These are phyloP conservation scores for Xerophyta viscosa DNA, from an alignment of 106 monocot species.

Conservation along the genomic window DNA sequence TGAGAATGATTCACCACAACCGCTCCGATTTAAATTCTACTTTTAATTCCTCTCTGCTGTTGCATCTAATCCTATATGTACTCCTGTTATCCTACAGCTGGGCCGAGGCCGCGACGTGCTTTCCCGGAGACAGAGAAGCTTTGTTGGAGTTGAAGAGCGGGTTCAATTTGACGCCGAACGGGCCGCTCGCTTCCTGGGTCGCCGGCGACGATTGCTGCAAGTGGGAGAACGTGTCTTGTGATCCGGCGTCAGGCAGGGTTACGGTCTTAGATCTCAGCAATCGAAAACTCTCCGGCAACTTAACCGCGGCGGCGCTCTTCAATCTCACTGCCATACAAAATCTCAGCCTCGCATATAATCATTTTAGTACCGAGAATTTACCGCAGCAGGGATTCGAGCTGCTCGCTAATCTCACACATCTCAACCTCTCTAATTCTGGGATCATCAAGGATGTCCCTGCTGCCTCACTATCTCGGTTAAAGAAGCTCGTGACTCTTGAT, in stretches of 20 bases:
- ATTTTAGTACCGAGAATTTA: not conserved
- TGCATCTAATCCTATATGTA: too few species aligned
- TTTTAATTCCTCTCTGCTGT: too few species aligned
- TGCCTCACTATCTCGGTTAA: conserved; percentile 1
- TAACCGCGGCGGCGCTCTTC: not conserved
- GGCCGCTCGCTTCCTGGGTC: not conserved
- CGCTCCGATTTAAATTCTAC: too few species aligned
- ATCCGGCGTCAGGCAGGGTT: not conserved
- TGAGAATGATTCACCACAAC: too few species aligned
- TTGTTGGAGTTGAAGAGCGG: not conserved
- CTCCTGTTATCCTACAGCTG: too few species aligned
- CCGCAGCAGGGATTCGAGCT: not conserved
- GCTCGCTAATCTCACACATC: conserved; percentile 1
- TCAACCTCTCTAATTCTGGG: conserved; percentile 4
- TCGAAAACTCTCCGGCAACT: not conserved
- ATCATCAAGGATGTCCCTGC: not conserved
- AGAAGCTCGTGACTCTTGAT: conserved; percentile 3
- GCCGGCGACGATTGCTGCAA: not conserved
- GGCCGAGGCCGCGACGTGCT: too few species aligned
- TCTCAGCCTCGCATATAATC: not conserved
- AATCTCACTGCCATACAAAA: not conserved
- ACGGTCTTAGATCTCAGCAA: not conserved
- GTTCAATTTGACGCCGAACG: not conserved
- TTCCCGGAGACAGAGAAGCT: not conserved
- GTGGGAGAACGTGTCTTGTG: not conserved